phyloP scores from a whole-genome alignment of 305 asterid species.

The Solanum chacoense region DNA sequence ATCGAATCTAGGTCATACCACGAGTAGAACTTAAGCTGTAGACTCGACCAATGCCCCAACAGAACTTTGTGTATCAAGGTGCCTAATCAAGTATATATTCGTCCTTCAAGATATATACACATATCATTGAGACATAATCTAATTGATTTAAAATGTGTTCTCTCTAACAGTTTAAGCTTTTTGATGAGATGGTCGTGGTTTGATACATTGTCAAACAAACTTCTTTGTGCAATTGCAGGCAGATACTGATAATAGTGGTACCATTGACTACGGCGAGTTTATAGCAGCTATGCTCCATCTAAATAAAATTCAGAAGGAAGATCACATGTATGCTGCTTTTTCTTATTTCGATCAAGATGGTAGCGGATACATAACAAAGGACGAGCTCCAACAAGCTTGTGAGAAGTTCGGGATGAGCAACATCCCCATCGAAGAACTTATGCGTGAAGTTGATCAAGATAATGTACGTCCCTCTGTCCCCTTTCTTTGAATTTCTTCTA shows the following conservation, averaged over 20 bases:
- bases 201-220: background rate
- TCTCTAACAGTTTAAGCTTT: background rate
- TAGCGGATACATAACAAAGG: constrained; percentile 74
- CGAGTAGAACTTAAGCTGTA: background rate
- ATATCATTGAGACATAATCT: background rate
- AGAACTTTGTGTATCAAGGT: background rate
- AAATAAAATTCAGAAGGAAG: constrained; percentile 71
- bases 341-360: constrained; percentile 80
- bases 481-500: background rate
- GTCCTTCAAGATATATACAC: background rate
- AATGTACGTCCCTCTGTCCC: constrained; percentile 23
- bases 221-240: constrained; percentile 37
- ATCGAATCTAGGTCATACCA: background rate
- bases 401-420: constrained; percentile 56
- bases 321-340: constrained; percentile 72
- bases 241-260: constrained; percentile 77
- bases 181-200: background rate
- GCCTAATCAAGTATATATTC: background rate
- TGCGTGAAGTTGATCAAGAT: constrained; percentile 74
- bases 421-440: constrained; percentile 56
- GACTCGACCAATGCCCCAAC: background rate
- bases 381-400: constrained; percentile 78
- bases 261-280: constrained; percentile 82
- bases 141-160: background rate
- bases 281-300: constrained; percentile 82